Conservation (phyloP, 2,329 filamentous ascomycete species). For the Fusarium nurragi region DNA sequence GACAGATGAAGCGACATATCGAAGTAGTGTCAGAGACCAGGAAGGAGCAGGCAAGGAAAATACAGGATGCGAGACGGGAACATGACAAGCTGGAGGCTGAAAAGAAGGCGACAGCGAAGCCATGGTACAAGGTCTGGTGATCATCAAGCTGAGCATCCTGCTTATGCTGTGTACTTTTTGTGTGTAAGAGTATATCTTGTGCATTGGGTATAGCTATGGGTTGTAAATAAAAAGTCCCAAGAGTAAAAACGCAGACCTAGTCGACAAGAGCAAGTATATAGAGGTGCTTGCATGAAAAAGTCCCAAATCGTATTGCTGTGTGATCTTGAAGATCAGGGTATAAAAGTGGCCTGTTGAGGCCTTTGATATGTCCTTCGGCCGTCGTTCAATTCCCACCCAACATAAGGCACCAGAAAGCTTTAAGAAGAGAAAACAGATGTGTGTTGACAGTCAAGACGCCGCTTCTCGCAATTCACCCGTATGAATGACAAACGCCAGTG, state of each 20-base stretch:
- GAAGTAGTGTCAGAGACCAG: constrained; percentile 68
- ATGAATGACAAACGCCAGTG: constrained; percentile 29
- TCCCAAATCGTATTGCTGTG: constrained; percentile 6
- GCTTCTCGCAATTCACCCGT: background rate
- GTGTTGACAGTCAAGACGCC: background rate
- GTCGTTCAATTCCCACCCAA: constrained; percentile 4
- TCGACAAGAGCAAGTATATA: constrained; percentile 3
- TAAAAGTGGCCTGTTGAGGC: constrained; percentile 21
- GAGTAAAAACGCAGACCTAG: constrained; percentile 9
- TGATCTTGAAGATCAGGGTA: constrained; percentile 31
- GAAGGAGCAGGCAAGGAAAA: constrained; percentile 56
- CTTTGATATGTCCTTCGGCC: constrained; percentile 20
- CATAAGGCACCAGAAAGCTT: constrained; percentile 5
- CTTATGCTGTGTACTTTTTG: constrained; percentile 32
- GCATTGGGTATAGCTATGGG: constrained; percentile 15
- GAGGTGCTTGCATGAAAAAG: background rate
- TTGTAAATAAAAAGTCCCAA: constrained; percentile 12
- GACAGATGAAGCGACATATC: constrained; percentile 85
- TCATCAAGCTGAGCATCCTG: background rate
- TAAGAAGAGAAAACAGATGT: constrained; percentile 3
- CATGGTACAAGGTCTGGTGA: constrained; percentile 69
- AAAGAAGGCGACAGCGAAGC: constrained; percentile 50
- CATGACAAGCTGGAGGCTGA: constrained; percentile 47
- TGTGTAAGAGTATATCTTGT: constrained; percentile 41
- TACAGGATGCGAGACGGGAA: constrained; percentile 54